Base-by-base conservation (phyloP, 192 early-diverging fungal genomes). In the Coemansia sp. region DNA sequence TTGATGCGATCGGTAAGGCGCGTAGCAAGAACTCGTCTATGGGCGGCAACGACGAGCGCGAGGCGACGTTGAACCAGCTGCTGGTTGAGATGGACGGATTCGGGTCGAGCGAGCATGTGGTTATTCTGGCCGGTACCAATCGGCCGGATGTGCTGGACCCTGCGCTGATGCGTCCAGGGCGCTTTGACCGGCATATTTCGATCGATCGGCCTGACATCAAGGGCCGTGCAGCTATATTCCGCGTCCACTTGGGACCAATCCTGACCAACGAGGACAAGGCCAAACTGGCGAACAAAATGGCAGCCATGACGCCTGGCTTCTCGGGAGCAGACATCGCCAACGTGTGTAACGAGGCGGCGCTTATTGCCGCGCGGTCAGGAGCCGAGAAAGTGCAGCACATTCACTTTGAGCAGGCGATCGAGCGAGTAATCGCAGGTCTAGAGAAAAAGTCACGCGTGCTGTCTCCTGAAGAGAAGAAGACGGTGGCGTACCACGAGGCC, bases 71-170 rank as follows among this genome's bases (percentile, higher is more conserved):
- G 14, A 99, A 99, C 82, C 97, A 99, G 83, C 82, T 98, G 24
- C 78, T 99, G 60, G 97, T 99, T 12, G 97, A 99, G 85, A 98
- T 99, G 96, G 97, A 99, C 71, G 97, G 97, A 17, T 99, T 99
- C 73, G 73, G 77, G 21, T 66, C 77, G 19, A 72, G 62, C 60
- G 73, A 84, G 65, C 73, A 84, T 35, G 91, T 99, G 14, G 95
- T 99, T 4, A 93, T 99, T 10, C 81, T 99, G 52, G 96, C 97
- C 12, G 97, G 97, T 67, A 99, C 97, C 53, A 99, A 99, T 81
- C 83, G 95, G 56, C 93, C 96, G 15, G 97, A 98, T 74, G 96
- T 99, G 25, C 78, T 99, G 52, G 97, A 99, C 72, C 84, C 94
- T 23, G 97, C 97, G 9, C 76, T 99, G 67, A 91, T 94, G 80